Evolutionary conservation across 2,329 filamentous ascomycete species (phyloP).

Genomic region (Pseudocercospora macadamiae): DNA sequence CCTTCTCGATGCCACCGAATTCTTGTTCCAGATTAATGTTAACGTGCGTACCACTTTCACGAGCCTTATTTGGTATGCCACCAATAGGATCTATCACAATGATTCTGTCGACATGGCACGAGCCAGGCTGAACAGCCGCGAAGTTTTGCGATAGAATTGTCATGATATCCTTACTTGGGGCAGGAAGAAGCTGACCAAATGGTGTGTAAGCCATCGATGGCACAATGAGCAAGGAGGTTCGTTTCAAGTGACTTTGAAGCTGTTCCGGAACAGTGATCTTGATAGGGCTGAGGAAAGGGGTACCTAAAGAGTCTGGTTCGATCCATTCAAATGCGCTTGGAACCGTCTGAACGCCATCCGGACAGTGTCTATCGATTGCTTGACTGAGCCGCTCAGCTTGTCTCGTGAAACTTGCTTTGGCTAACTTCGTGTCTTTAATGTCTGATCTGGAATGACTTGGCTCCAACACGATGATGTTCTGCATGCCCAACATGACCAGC

Average conservation of each 20-base stretch:
- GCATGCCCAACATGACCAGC: constrained; percentile 76
- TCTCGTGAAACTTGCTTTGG: constrained; percentile 41
- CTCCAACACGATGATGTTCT: constrained; percentile 81
- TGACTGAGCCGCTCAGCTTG: constrained; percentile 73
- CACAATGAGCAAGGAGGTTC: constrained; percentile 71
- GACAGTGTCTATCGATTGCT: constrained; percentile 71
- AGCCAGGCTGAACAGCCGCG: too few relatives aligned
- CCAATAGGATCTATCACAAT: constrained; percentile 87
- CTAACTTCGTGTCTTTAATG: constrained; percentile 4
- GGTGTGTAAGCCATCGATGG: constrained; percentile 64
- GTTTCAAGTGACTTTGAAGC: constrained; percentile 66
- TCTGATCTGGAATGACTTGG: constrained; percentile 54
- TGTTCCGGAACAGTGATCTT: constrained; percentile 50
- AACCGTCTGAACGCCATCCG: constrained; percentile 68
- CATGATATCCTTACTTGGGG: constrained; percentile 67
- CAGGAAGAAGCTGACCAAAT: constrained; percentile 51
- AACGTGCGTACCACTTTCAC: constrained; percentile 68
- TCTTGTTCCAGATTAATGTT: constrained; percentile 96
- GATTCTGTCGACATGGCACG: constrained; percentile 81
- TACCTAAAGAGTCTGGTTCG: constrained; percentile 11
- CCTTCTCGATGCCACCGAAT: constrained; percentile 67
- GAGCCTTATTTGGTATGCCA: constrained; percentile 71
- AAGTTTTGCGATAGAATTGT: too few relatives aligned
- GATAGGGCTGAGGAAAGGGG: constrained; percentile 31
- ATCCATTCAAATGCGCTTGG: constrained; percentile 55